These are phyloP conservation scores for Colletotrichum plurivorum DNA, from an alignment of 2,329 filamentous ascomycete species.

Conservation along the genomic window DNA sequence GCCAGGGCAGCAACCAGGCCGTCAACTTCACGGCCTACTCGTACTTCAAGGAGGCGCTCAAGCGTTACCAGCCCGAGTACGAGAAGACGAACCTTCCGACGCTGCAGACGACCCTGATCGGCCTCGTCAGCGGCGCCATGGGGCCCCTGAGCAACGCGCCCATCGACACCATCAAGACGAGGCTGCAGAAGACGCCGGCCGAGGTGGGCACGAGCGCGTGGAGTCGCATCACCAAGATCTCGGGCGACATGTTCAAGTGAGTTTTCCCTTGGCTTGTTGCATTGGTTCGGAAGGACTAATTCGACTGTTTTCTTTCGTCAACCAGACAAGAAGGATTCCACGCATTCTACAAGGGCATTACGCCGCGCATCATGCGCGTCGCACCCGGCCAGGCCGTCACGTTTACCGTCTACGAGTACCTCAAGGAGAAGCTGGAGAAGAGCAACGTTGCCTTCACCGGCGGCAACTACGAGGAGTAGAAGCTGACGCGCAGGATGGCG, in stretches of 20 bases:
- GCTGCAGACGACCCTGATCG: constrained; percentile 93
- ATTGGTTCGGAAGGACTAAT: too few species aligned
- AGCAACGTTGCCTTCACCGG: constrained; percentile 73
- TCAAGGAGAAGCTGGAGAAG: constrained; percentile 80
- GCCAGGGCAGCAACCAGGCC: constrained; percentile 97
- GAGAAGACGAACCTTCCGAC: constrained; percentile 77
- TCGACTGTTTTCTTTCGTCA: background rate
- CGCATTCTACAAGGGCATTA: constrained; percentile 99
- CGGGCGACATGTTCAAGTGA: constrained; percentile 86
- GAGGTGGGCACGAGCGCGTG: constrained; percentile 85
- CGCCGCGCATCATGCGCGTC: constrained; percentile 95
- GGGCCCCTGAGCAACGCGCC: constrained; percentile 96
- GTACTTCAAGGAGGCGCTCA: constrained; percentile 87
- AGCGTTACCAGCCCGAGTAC: constrained; percentile 79
- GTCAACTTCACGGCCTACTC: constrained; percentile 99
- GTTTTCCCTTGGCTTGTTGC: constrained; percentile 45
- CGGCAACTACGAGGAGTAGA: constrained; percentile 77
- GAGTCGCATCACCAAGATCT: constrained; percentile 83
- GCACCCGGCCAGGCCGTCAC: constrained; percentile 91
- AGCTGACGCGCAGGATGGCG: background rate
- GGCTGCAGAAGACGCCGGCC: constrained; percentile 90
- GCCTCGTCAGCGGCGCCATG: constrained; percentile 92
- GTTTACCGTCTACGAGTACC: constrained; percentile 83
- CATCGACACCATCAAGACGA: constrained; percentile 99
- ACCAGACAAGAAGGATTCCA: constrained; percentile 88